phyloP scores from a whole-genome alignment of 495 filamentous ascomycete species.

The Poronia punctata region DNA sequence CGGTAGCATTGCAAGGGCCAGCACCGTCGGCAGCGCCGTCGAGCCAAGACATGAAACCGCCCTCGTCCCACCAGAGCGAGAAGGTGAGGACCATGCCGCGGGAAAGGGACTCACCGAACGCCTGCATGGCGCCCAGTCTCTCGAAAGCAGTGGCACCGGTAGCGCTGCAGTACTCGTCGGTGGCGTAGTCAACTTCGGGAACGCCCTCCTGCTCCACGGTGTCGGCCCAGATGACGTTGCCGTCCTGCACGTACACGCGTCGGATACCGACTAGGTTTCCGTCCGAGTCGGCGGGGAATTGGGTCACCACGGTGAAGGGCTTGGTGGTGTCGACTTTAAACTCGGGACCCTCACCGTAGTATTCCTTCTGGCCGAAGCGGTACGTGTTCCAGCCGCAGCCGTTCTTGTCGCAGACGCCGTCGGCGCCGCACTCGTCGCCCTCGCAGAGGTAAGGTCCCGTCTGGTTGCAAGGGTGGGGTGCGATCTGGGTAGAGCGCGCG shows the following conservation, averaged over 20 bases:
- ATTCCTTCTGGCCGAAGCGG: conserved; percentile 45
- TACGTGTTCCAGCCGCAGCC: conserved; percentile 63
- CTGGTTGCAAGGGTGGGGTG: conserved; percentile 51
- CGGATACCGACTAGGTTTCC: conserved; percentile 50
- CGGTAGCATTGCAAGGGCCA: conserved; percentile 54
- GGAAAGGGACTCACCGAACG: conserved; percentile 51
- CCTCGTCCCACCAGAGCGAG: conserved; percentile 55
- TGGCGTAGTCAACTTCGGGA: conserved; percentile 45
- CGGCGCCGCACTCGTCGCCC: conserved; percentile 39
- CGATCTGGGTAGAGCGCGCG: conserved; percentile 44
- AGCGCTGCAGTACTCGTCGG: conserved; percentile 49
- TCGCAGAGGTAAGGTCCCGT: conserved; percentile 41
- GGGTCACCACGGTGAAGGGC: conserved; percentile 60
- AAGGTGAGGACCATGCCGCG: conserved; percentile 63
- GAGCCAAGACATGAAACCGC: conserved; percentile 58
- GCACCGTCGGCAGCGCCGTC: conserved; percentile 42
- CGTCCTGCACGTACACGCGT: conserved; percentile 56
- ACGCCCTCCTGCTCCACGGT: conserved; percentile 38
- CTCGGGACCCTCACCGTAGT: conserved; percentile 47
- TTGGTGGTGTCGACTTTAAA: conserved; percentile 51
- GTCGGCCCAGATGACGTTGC: conserved; percentile 42
- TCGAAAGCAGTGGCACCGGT: conserved; percentile 47
- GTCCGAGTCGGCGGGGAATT: conserved; percentile 51
- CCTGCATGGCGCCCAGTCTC: conserved; percentile 47
- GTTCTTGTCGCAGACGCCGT: conserved; percentile 55